A percentile compares a stretch with the other conserved stretches of the same genome.
phyloP scores from a whole-genome alignment of 106 monocot species.

The Allium sativum region DNA sequence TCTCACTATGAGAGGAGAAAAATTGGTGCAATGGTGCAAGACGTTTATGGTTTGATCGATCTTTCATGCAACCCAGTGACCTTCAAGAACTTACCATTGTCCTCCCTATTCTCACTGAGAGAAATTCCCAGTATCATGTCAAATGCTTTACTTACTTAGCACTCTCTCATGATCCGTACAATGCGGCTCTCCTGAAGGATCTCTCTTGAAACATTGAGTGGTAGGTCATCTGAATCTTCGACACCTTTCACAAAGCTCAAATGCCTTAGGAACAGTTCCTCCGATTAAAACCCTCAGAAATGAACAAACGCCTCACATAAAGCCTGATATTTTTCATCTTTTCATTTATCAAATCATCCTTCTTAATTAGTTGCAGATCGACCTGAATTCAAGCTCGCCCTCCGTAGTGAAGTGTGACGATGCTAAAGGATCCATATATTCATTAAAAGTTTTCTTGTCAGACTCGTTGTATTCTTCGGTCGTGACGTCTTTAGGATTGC shows the following conservation, averaged over 20 bases:
- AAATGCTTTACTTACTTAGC: constrained; percentile 88
- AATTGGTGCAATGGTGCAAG: constrained; percentile 88
- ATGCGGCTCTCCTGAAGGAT: constrained; percentile 99
- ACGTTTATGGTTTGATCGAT: constrained; percentile 84
- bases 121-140: constrained; percentile 98
- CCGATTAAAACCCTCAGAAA: constrained; percentile 97
- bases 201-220: constrained; percentile 98
- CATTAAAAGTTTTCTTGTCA: constrained; percentile 91
- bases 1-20: constrained; percentile 77
- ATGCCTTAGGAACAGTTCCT: constrained; percentile 88
- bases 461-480: constrained; percentile 98
- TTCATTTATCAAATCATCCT: constrained; percentile 55
- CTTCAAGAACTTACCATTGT: constrained; percentile 85
- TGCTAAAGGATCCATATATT: constrained; percentile 90
- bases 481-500: constrained; percentile 85
- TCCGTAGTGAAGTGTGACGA: constrained; percentile 97
- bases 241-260: constrained; percentile 97
- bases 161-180: constrained; percentile 94
- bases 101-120: constrained; percentile 89
- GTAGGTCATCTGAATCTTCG: constrained; percentile 98
- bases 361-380: constrained; percentile 64
- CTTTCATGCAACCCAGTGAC: constrained; percentile 92
- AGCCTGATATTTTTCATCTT: constrained; percentile 98
- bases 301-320: constrained; percentile 95
- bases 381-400: constrained; percentile 99